phyloP scores from a whole-genome alignment of 768 basidiomycete genomes.

The Chalciporus sphaerocephalus region DNA sequence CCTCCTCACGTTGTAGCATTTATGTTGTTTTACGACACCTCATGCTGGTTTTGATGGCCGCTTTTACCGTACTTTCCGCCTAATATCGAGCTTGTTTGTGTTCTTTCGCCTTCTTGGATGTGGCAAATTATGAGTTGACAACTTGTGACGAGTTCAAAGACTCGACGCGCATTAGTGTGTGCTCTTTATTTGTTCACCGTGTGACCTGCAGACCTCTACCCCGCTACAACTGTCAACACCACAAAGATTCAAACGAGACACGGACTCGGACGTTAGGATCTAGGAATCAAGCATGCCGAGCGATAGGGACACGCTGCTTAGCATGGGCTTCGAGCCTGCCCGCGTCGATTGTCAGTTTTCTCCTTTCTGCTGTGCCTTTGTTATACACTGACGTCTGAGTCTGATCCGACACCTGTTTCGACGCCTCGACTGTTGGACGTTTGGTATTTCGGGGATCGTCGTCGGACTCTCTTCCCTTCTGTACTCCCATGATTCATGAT shows the following conservation, averaged over 20 bases:
- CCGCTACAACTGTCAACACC: not conserved
- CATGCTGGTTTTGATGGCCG: not conserved
- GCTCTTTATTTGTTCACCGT: not conserved
- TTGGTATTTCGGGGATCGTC: too few relatives aligned
- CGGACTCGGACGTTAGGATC: not conserved
- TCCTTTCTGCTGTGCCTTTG: not conserved
- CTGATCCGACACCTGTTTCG: not conserved
- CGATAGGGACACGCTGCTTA: constrained; percentile 70
- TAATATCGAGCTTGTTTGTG: not conserved
- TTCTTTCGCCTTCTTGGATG: too few relatives aligned
- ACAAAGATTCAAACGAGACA: not conserved
- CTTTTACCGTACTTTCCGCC: not conserved
- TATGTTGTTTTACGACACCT: not conserved
- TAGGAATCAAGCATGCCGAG: constrained; percentile 33
- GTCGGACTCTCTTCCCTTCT: not conserved
- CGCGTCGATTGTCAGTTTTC: constrained; percentile 78
- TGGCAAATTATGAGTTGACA: too few relatives aligned
- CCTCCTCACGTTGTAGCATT: not conserved
- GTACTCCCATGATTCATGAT: too few relatives aligned
- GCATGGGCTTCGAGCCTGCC: constrained; percentile 83
- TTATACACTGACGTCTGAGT: not conserved
- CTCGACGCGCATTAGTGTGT: too few relatives aligned
- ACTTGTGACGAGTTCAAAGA: too few relatives aligned
- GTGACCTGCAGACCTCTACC: not conserved
- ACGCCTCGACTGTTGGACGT: too few relatives aligned